Percentiles rank a stretch among this genome's conserved stretches.
Evolutionary conservation across 2,329 filamentous ascomycete genomes (phyloP).

Genomic region (Seiridium cupressi): DNA sequence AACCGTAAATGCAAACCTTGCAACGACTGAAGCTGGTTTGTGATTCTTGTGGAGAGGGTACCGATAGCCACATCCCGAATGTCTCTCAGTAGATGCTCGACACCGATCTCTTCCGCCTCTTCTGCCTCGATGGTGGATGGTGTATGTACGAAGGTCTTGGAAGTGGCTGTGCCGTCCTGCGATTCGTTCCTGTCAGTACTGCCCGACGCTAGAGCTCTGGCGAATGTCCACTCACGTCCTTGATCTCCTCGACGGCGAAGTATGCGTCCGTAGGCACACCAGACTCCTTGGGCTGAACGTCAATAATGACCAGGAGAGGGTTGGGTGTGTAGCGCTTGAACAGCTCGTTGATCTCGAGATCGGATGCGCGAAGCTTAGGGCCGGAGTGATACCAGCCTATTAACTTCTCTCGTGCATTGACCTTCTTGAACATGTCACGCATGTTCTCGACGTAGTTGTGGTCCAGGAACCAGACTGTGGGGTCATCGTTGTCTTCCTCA

Average conservation of each 20-base stretch:
- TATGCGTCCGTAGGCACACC: slow-evolving; percentile 98
- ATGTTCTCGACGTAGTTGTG: slow-evolving; percentile 99
- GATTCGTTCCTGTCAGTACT: neutral
- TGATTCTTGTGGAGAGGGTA: slow-evolving; percentile 93
- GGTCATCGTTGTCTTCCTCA: slow-evolving; percentile 98
- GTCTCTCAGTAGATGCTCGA: slow-evolving; percentile 95
- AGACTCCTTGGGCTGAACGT: slow-evolving; percentile 96
- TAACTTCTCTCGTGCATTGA: slow-evolving; percentile 97
- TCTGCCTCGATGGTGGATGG: slow-evolving; percentile 98
- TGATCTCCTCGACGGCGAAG: slow-evolving; percentile 99
- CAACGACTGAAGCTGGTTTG: slow-evolving; percentile 94
- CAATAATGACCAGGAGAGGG: slow-evolving; percentile 93
- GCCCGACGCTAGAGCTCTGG: neutral
- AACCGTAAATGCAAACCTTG: slow-evolving; percentile 93
- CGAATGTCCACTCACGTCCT: slow-evolving; percentile 70
- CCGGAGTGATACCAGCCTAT: slow-evolving; percentile 99
- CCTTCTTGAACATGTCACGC: slow-evolving; percentile 99
- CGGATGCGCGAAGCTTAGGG: slow-evolving; percentile 92
- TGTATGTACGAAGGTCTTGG: slow-evolving; percentile 97
- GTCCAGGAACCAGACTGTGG: slow-evolving; percentile 97
- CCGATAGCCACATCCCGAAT: slow-evolving; percentile 98
- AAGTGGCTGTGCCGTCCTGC: slow-evolving; percentile 93
- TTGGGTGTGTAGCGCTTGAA: slow-evolving; percentile 99
- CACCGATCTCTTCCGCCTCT: slow-evolving; percentile 97
- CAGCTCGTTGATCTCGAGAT: slow-evolving; percentile 98